Evolutionary conservation across 1,284 basidiomycete species (phyloP).

Genomic region (Marasmius sp.): DNA sequence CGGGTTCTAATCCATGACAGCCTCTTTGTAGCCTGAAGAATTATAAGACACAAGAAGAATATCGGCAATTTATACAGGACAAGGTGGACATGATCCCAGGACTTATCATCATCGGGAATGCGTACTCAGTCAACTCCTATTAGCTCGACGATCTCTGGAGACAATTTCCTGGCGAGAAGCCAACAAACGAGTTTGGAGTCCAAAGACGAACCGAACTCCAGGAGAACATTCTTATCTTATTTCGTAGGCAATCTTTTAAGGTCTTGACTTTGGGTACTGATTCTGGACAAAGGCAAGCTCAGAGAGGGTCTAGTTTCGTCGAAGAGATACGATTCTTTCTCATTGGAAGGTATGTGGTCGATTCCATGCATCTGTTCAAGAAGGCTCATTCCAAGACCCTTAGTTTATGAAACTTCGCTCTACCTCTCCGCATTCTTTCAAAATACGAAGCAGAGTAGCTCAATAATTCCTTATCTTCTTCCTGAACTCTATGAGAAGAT

Average conservation of each 20-base stretch:
- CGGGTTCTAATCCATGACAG: conserved; percentile 30
- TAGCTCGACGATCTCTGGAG: conserved; percentile 50
- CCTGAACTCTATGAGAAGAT: conserved; percentile 42
- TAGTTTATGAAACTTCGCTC: conserved; percentile 74
- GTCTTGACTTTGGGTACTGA: conserved; percentile 2
- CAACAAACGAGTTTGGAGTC: conserved; percentile 30
- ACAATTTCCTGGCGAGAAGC: conserved; percentile 27
- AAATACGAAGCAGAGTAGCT: conserved; percentile 54
- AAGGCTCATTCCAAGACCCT: neutral
- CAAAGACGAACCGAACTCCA: conserved; percentile 50
- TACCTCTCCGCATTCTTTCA: conserved; percentile 60
- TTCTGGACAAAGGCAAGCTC: conserved; percentile 55
- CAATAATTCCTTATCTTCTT: conserved; percentile 58
- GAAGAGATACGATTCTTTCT: conserved; percentile 53
- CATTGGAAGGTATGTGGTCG: conserved; percentile 55
- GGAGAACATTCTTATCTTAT: conserved; percentile 66
- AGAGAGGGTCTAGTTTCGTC: conserved; percentile 67
- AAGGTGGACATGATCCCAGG: conserved; percentile 43
- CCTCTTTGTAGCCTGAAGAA: conserved; percentile 52
- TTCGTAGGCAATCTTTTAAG: conserved; percentile 45
- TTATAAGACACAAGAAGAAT: conserved; percentile 57
- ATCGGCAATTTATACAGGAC: conserved; percentile 56
- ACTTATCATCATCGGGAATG: neutral
- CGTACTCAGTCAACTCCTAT: conserved; percentile 39
- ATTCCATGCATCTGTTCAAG: neutral